Percentiles rank a stretch among this genome's conserved stretches.
These are phyloP conservation scores for Cryptosporidium sp. DNA, from an alignment of 169 alveolate species.

Conservation along the genomic window DNA sequence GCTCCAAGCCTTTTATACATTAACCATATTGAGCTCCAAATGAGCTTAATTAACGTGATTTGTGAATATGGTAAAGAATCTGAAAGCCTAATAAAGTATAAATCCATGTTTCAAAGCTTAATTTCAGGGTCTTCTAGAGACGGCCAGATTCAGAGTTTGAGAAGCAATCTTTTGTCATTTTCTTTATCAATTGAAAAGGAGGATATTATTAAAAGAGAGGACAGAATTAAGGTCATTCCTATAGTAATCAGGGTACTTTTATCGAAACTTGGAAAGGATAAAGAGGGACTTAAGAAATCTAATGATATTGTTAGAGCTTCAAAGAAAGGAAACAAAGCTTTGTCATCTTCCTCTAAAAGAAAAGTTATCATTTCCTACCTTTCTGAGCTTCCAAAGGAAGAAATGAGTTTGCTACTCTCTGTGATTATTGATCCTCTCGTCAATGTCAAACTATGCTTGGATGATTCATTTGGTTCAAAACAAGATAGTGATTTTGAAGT, in stretches of 20 bases:
- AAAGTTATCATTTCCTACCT: slow-evolving; percentile 45
- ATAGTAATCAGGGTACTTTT: slow-evolving; percentile 20
- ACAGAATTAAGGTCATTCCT: slow-evolving; percentile 26
- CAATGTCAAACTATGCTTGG: neutral
- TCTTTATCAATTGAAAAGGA: slow-evolving; percentile 46
- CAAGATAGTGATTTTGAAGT: neutral
- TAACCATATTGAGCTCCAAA: slow-evolving; percentile 36
- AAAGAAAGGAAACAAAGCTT: slow-evolving; percentile 34
- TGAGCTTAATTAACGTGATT: slow-evolving; percentile 2
- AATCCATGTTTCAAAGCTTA: slow-evolving; percentile 21
- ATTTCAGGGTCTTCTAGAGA: slow-evolving; percentile 14
- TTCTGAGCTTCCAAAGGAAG: slow-evolving; percentile 55
- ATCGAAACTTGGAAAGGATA: slow-evolving; percentile 40
- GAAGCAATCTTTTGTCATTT: slow-evolving; percentile 33
- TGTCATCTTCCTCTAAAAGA: neutral
- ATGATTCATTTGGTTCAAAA: neutral
- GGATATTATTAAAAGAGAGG: neutral
- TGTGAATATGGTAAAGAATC: slow-evolving; percentile 4
- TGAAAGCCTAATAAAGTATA: neutral
- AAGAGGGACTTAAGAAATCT: slow-evolving; percentile 16
- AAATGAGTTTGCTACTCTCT: slow-evolving; percentile 33
- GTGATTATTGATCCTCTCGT: slow-evolving; percentile 51
- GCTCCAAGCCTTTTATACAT: slow-evolving; percentile 15
- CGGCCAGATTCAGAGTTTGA: slow-evolving; percentile 6
- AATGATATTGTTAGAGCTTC: slow-evolving; percentile 5